Base-by-base conservation (phyloP, 306 rosid genomes). In the Quercus aquifolioides region DNA sequence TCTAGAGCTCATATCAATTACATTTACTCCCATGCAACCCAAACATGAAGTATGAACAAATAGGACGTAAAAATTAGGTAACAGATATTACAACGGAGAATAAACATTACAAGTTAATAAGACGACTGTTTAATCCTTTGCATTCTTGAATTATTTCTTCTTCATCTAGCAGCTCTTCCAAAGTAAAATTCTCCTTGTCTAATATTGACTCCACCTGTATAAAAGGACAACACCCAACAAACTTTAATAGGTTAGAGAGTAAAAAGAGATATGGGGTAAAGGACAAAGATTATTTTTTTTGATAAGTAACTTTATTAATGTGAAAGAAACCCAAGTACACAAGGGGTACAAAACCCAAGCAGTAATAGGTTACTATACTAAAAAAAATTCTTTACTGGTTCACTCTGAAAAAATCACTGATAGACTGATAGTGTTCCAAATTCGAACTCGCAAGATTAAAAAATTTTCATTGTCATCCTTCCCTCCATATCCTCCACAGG, bases 131-230 rank as follows among this genome's bases (percentile, higher is more conserved):
- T 70, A 93, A 87, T 74, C 97, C 92, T 89, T 96, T 96, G 99
- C 98, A 96, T 86, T 96, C 99, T 87, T 96, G 99, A 80, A 96
- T 96, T 82, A 96, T 88, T 86, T 96, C 99, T 83, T 96, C 99
- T 84, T 96, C 99, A 69, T 96, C 99, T 26, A 96, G 87, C 85
- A 96, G 99, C 89, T 96, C 99, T 76, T 96, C 98, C 85, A 96
- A 83, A 51, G 99, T 88, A 84, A 96, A 93, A 80, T 91, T 89
- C 69, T 96, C 99, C 90, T 87, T 93, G 88, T 96, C 98, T 79
- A 96, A 82, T 81, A 96, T 85, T 63, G 94, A 83, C 80, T 96
- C 99, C 85, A 96, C 98, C 99, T 96, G 88, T 49, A 68, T 49
- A 73, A 35, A 80, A 51, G 78, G 62, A 49, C 56, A 73, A 59